Evolutionary conservation across 164 flowering plant genomes (phyloP).

Genomic region (Euptelea pleiosperma): DNA sequence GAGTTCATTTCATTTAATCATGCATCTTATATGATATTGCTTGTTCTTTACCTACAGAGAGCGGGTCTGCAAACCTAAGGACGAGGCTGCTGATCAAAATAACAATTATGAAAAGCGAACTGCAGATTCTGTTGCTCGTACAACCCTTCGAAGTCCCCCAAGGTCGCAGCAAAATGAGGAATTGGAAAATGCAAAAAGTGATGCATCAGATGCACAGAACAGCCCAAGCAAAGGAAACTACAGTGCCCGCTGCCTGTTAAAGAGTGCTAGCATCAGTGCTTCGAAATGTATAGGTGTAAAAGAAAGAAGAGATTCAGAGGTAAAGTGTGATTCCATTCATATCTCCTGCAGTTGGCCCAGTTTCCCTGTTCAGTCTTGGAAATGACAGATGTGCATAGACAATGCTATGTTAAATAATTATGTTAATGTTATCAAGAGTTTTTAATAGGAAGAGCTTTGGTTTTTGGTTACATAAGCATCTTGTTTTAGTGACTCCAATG

Average conservation of each 20-base stretch:
- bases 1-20: neutral
- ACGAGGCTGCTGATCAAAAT: conserved; percentile 34
- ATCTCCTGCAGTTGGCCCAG: neutral
- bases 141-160: conserved; percentile 42
- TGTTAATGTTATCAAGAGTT: too few species aligned
- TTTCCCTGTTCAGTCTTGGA: neutral
- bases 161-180: conserved; percentile 19
- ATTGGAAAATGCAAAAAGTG: conserved; percentile 20
- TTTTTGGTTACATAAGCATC: too few species aligned
- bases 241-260: conserved; percentile 42
- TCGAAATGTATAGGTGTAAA: conserved; percentile 43
- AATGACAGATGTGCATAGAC: neutral
- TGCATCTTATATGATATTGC: neutral
- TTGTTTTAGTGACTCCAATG: too few species aligned
- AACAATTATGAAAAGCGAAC: conserved; percentile 25
- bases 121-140: conserved; percentile 34
- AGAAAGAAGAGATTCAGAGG: conserved; percentile 33
- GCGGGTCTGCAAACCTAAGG: conserved; percentile 47
- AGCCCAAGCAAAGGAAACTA: conserved; percentile 27
- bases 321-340: conserved; percentile 2
- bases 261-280: conserved; percentile 61
- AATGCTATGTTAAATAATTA: too few species aligned
- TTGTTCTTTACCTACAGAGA: conserved; percentile 45
- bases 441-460: too few species aligned
- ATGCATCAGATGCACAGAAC: conserved; percentile 18